Evolutionary conservation across 192 early-diverging fungal genomes (phyloP).

Genomic region (Coemansia reversa): DNA sequence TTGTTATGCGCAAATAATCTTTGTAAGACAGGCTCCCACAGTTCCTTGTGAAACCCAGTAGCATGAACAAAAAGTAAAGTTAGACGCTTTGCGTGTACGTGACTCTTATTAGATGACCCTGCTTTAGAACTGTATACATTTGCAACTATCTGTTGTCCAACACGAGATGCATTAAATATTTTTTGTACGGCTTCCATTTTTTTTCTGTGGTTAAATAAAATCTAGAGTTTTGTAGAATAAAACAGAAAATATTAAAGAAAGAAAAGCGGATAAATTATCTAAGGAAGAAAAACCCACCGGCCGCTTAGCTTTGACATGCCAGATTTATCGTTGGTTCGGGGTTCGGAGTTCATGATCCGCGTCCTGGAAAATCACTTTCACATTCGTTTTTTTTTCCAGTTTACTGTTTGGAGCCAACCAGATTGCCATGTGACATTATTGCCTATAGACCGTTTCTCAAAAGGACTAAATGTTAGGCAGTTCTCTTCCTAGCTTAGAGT

Average conservation of each 20-base stretch:
- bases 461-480: no score
- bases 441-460: no score
- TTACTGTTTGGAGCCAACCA: no score
- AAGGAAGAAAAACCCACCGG: no score
- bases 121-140: conserved; percentile 43
- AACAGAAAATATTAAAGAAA: background rate
- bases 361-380: no score
- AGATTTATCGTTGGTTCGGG: no score
- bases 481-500: no score
- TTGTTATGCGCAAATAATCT: conserved; percentile 18
- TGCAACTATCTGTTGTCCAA: conserved; percentile 33
- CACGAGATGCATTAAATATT: conserved; percentile 30
- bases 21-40: conserved; percentile 47
- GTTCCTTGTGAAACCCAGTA: conserved; percentile 56
- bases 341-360: no score
- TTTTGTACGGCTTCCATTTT: conserved; percentile 27
- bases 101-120: background rate
- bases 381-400: no score
- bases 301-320: no score
- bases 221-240: background rate
- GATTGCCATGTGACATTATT: no score
- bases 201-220: no score
- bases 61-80: conserved; percentile 48
- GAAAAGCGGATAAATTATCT: background rate
- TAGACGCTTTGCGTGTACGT: conserved; percentile 2